A percentile compares a stretch with the other conserved stretches of the same genome.
phyloP scores from a whole-genome alignment of 176 grass and related monocot species.

The Canna indica region DNA sequence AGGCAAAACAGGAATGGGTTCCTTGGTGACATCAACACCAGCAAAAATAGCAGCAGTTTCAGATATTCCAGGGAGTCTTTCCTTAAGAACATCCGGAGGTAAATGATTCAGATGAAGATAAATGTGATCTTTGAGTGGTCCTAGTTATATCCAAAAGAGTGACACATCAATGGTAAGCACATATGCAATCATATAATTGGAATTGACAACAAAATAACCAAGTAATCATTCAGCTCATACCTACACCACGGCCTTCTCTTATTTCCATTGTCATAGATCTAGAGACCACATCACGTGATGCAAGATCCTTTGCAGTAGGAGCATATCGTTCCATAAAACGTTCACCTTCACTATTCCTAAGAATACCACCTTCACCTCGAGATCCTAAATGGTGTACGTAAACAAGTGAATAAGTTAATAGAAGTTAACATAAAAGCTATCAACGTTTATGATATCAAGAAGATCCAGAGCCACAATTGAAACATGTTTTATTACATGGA shows the following conservation, averaged over 20 bases:
- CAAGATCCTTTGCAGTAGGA: conserved; percentile 64
- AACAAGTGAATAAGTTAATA: not conserved
- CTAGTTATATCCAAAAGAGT: conserved; percentile 28
- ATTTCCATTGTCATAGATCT: conserved; percentile 86
- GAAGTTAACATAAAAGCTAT: not conserved
- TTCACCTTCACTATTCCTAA: conserved; percentile 81
- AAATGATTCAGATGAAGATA: conserved; percentile 74
- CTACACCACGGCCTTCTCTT: conserved; percentile 63
- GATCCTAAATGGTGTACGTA: conserved; percentile 31
- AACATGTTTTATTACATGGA: not conserved
- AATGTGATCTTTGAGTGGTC: conserved; percentile 87
- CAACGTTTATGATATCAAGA: no score
- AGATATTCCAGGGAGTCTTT: conserved; percentile 95
- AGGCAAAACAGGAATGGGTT: conserved; percentile 94
- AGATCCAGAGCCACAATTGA: not conserved
- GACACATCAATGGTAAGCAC: not conserved
- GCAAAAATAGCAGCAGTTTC: conserved; percentile 98
- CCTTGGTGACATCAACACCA: conserved; percentile 93
- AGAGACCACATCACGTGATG: conserved; percentile 77
- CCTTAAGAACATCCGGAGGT: conserved; percentile 87
- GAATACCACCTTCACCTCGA: conserved; percentile 85
- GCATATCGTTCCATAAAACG: conserved; percentile 83
- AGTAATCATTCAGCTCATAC: conserved; percentile 20
- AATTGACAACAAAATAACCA: not conserved
- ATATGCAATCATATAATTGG: conserved; percentile 11